phyloP scores from a whole-genome alignment of 1,284 basidiomycete genomes.

The Melampsora americana region DNA sequence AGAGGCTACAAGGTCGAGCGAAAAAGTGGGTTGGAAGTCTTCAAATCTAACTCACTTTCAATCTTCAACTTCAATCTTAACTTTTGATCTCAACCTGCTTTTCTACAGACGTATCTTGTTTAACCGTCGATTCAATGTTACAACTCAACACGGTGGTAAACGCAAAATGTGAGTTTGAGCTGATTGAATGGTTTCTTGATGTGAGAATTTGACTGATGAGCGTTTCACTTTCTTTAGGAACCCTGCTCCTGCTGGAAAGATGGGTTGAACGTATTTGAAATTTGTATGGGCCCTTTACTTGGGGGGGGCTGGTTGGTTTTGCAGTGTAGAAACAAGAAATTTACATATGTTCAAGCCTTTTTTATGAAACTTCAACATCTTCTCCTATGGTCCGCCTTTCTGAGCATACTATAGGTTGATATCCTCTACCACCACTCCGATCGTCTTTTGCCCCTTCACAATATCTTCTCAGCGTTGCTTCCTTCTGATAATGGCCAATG shows the following conservation, averaged over 20 bases:
- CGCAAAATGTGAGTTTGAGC: conserved; percentile 29
- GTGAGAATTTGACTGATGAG: not conserved
- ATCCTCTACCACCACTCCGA: too few species aligned
- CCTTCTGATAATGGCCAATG: too few species aligned
- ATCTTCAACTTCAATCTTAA: not conserved
- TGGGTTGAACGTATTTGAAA: conserved; percentile 19
- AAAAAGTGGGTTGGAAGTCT: conserved; percentile 17
- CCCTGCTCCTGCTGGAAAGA: conserved; percentile 38
- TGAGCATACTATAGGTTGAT: too few species aligned
- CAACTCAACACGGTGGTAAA: conserved; percentile 29
- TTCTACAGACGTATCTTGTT: conserved; percentile 32
- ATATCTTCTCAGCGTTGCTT: too few species aligned
- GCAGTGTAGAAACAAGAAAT: too few species aligned
- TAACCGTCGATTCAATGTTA: conserved; percentile 30
- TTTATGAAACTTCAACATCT: too few species aligned
- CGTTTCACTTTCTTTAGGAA: conserved; percentile 7
- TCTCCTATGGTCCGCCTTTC: too few species aligned
- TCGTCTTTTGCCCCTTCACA: too few species aligned
- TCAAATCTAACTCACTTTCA: too few species aligned
- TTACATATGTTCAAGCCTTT: too few species aligned
- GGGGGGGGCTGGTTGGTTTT: too few species aligned
- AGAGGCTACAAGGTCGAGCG: conserved; percentile 44
- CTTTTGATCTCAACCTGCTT: not conserved
- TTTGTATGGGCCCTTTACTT: too few species aligned
- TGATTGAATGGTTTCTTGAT: not conserved